Evolutionary conservation across 208 protist genomes (phyloP), one percentile per base, ranked within the genome.

Genomic region (Naegleria fowleri): DNA sequence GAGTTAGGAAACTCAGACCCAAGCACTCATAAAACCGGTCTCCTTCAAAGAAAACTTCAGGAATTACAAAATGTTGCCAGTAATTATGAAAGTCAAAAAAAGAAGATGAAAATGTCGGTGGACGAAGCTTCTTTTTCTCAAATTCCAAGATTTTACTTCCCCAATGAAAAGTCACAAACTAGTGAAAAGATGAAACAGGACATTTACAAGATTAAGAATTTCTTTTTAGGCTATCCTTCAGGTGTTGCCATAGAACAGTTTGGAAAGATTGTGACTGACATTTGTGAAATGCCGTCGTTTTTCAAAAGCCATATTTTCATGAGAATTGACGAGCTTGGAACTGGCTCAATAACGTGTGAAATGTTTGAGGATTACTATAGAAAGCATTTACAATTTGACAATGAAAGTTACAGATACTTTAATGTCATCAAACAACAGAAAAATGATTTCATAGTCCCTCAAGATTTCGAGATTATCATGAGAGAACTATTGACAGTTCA

Each of bases 401-500:
- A 22, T 11, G 84, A 87, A 36, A 48, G 13, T 55, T 11, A 48
- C 7, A 48, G 40, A 15, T 55, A 41, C 9, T 87, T 87, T 52
- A 43, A 87, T 55, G 22, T 38, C 22, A 55, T 87, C 11, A 87
- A 52, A 36, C 11, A 48, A n/a, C 16, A 29, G 13, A 33, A 52
- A 16, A 48, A 52, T 36, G 25, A 87, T 22, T 52, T 33, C 36
- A 43, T 97, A 40, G 88, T 96, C 13, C 94, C 94, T 25, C 90
- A 93, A 41, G 96, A 98, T 92, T 97, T 98, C 90, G 86, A 92
- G 41, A 92, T 93, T 15, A 96, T 98, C 90, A 90, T 98, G 6
- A 91, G 93, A 58, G 93, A 93, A 9, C 91, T 98, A 33, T 92
- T 99, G 59, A 92, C 95, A 16, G 91, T 95, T 51, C 98, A 99